Evolutionary conservation across 768 basidiomycete genomes (phyloP).

Genomic region (Lyophyllum decastes): DNA sequence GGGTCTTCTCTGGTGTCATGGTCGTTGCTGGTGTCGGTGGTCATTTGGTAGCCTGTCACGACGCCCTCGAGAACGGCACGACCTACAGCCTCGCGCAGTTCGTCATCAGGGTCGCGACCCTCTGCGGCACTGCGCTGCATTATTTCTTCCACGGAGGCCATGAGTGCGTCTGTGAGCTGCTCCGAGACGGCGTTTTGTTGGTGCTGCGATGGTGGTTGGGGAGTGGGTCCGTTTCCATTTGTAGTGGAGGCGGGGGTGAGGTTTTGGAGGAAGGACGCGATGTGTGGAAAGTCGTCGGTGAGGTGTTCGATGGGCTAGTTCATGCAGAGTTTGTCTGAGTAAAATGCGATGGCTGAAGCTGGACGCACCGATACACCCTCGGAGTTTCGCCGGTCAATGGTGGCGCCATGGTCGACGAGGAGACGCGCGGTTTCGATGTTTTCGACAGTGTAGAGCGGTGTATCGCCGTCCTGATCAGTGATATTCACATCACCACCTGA

Average conservation of each 20-base stretch:
- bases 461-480: conserved; percentile 86
- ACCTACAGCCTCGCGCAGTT: conserved; percentile 63
- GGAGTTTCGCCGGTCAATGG: conserved; percentile 57
- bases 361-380: conserved; percentile 75
- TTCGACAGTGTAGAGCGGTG: conserved; percentile 90
- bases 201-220: conserved; percentile 55
- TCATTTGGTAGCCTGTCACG: conserved; percentile 58
- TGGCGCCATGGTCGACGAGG: conserved; percentile 79
- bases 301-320: conserved; percentile 71
- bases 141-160: conserved; percentile 67
- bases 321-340: conserved; percentile 7
- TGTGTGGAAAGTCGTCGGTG: conserved; percentile 67
- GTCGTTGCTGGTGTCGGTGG: conserved; percentile 25
- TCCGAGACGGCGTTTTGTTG: conserved; percentile 72
- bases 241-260: conserved; percentile 22
- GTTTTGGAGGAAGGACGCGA: conserved; percentile 62
- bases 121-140: conserved; percentile 55
- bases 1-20: conserved; percentile 30
- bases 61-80: conserved; percentile 70
- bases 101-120: conserved; percentile 68
- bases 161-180: conserved; percentile 63
- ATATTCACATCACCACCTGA: conserved; percentile 87
- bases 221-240: conserved; percentile 15
- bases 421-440: conserved; percentile 73
- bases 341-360: background rate